Percentiles rank a stretch among this genome's conserved stretches.
These are phyloP conservation scores for Mucuna pruriens DNA, from an alignment of 306 rosid species.

Conservation along the genomic window DNA sequence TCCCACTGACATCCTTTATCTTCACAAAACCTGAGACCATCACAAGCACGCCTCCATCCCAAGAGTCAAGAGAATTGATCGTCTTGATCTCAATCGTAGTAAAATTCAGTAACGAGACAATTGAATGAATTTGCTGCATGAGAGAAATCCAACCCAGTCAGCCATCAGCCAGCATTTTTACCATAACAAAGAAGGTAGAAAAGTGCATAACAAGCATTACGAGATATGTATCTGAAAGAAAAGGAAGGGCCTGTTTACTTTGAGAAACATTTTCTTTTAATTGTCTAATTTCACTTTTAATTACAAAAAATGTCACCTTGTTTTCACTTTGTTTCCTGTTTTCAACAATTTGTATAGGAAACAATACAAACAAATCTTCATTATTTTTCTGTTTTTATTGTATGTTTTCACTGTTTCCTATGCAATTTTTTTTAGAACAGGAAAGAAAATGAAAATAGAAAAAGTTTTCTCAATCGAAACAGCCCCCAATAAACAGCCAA, in stretches of 20 bases:
- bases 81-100: conserved; percentile 82
- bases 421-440: background rate
- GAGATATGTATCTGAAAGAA: background rate
- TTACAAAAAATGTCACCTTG: background rate
- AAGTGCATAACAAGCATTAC: background rate
- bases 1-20: conserved; percentile 64
- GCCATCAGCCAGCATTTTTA: background rate
- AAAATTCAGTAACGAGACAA: conserved; percentile 66
- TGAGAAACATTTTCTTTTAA: background rate
- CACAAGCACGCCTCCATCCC: conserved; percentile 87
- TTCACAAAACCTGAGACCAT: conserved; percentile 87
- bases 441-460: background rate
- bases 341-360: background rate
- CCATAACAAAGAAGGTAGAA: background rate
- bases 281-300: background rate
- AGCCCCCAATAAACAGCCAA: background rate
- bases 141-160: conserved; percentile 12
- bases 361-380: too few species aligned
- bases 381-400: background rate
- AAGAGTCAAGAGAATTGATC: conserved; percentile 83
- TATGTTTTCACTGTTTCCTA: background rate
- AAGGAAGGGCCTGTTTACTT: background rate
- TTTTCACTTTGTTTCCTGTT: background rate
- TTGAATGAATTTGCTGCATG: conserved; percentile 80
- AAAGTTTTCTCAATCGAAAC: background rate